phyloP scores from a whole-genome alignment of 2,329 filamentous ascomycete genomes.

The Diatrype stigma region DNA sequence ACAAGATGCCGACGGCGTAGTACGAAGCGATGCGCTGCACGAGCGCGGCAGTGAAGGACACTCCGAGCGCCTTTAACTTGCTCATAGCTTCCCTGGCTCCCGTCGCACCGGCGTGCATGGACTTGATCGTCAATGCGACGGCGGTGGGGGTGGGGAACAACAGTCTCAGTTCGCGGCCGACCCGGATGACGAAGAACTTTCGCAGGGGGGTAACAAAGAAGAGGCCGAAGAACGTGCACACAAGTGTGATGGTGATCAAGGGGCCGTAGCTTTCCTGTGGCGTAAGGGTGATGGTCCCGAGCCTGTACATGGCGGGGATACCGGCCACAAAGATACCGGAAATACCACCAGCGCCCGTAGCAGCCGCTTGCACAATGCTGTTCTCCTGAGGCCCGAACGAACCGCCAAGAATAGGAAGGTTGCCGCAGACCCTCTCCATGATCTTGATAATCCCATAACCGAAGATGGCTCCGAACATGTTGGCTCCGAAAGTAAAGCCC shows the following conservation, averaged over 20 bases:
- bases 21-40: conserved; percentile 51
- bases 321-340: conserved; percentile 51
- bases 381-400: conserved; percentile 55
- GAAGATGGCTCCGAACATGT: conserved; percentile 47
- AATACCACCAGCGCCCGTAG: conserved; percentile 51
- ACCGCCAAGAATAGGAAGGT: conserved; percentile 49
- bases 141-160: conserved; percentile 57
- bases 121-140: conserved; percentile 54
- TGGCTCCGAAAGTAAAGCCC: conserved; percentile 41
- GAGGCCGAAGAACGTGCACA: conserved; percentile 61
- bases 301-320: conserved; percentile 52
- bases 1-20: conserved; percentile 54
- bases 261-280: conserved; percentile 52
- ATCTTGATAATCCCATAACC: conserved; percentile 53
- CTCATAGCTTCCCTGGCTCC: conserved; percentile 47
- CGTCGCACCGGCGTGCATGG: conserved; percentile 52
- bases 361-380: conserved; percentile 51
- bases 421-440: conserved; percentile 35
- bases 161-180: conserved; percentile 54
- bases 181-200: conserved; percentile 66
- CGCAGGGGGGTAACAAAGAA: conserved; percentile 60
- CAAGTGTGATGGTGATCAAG: conserved; percentile 56
- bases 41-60: conserved; percentile 45
- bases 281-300: conserved; percentile 40
- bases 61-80: conserved; percentile 49